These are phyloP conservation scores for Biancaea sappan DNA, from an alignment of 306 rosid species.

Conservation along the genomic window DNA sequence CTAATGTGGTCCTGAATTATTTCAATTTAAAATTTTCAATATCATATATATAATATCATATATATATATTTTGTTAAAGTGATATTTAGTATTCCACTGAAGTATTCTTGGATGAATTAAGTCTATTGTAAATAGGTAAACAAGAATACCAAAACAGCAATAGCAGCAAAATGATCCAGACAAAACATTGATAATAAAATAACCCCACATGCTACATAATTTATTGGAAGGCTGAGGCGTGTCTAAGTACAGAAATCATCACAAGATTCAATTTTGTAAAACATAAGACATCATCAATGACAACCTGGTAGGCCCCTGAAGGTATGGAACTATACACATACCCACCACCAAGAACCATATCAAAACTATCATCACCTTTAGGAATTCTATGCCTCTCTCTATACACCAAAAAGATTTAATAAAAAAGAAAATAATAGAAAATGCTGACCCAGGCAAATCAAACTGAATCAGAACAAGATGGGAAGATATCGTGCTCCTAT, in stretches of 20 bases:
- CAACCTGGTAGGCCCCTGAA: constrained; percentile 46
- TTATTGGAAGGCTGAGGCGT: constrained; percentile 64
- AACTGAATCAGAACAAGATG: constrained; percentile 29
- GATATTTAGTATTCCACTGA: too few species aligned
- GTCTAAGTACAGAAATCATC: constrained; percentile 57
- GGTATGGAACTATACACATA: constrained; percentile 78
- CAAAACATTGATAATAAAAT: constrained; percentile 13
- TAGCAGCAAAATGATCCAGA: constrained; percentile 34
- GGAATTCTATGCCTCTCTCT: constrained; percentile 46
- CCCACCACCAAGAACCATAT: constrained; percentile 48
- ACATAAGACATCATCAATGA: constrained; percentile 51
- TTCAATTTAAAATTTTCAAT: too few species aligned
- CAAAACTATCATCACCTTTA: constrained; percentile 52
- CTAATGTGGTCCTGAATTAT: too few species aligned
- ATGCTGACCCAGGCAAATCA: constrained; percentile 44
- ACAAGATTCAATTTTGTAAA: constrained; percentile 53
- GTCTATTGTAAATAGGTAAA: too few species aligned
- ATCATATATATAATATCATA: too few species aligned
- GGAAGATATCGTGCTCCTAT: constrained; percentile 12
- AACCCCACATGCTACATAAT: constrained; percentile 42
- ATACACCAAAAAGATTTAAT: constrained; percentile 50
- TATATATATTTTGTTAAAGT: too few species aligned
- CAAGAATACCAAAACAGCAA: constrained; percentile 1
- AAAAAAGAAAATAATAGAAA: constrained; percentile 6
- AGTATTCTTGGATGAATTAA: too few species aligned